Evolutionary conservation across 1,139 yeast species (phyloP).

Genomic region (Taphrina sp.): DNA sequence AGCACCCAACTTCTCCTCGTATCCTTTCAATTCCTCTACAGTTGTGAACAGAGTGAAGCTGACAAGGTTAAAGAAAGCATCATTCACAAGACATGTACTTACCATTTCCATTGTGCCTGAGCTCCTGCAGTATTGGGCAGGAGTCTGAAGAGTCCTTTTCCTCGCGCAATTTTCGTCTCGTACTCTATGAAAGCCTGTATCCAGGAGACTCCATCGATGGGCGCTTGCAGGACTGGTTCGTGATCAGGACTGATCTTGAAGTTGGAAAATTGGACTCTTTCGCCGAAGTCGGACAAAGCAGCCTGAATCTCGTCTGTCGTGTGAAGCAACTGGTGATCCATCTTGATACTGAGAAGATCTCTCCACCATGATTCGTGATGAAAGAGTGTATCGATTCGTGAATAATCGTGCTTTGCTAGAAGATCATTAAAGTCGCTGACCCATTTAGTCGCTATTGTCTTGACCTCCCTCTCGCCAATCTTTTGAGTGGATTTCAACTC

Average conservation of each 20-base stretch:
- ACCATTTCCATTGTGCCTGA: conserved; percentile 17
- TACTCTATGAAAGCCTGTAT: conserved; percentile 45
- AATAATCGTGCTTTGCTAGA: neutral
- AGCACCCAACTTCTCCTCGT: conserved; percentile 45
- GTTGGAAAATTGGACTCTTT: conserved; percentile 4
- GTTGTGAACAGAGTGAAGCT: conserved; percentile 45
- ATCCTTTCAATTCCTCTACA: conserved; percentile 45
- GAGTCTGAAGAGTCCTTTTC: conserved; percentile 44
- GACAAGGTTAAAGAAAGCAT: neutral
- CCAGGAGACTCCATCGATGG: conserved; percentile 39
- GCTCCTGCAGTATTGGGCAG: conserved; percentile 9
- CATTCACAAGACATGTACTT: neutral
- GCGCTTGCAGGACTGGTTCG: conserved; percentile 13
- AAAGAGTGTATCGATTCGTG: conserved; percentile 1
- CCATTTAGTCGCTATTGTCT: conserved; percentile 10
- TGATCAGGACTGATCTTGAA: conserved; percentile 8
- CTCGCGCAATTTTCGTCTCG: conserved; percentile 44
- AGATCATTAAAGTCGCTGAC: conserved; percentile 8
- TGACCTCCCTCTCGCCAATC: conserved; percentile 11
- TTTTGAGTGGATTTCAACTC: conserved; percentile 2
- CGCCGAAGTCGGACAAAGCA: neutral
- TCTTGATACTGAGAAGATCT: conserved; percentile 8
- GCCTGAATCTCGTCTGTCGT: conserved; percentile 8
- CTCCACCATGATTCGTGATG: conserved; percentile 18
- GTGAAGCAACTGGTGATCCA: conserved; percentile 18